Base-by-base conservation (phyloP, 768 basidiomycete species). In the Sarcomyxa edulis region DNA sequence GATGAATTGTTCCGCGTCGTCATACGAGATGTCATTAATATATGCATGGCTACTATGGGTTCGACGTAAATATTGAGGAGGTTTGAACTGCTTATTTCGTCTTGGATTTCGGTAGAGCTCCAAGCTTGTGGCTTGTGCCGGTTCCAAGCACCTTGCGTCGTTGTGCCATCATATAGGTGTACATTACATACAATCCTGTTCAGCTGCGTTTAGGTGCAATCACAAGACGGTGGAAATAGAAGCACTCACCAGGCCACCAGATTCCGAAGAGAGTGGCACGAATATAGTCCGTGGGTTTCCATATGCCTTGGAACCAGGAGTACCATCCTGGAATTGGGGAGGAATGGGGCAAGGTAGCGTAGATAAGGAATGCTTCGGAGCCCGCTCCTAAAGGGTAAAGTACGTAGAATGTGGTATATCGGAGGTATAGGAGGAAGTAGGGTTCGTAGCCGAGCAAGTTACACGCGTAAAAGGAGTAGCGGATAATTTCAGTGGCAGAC, bases 361-460 rank as follows among this genome's bases (percentile, higher is more conserved):
- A 81, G 53, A 81, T 84, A 40, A 95, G 71, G 55, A 84, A 76
- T 0, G 92, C 93, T 61, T 99, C 96, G 16, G 89, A 92, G 5
- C 76, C 74, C 1, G 96, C 95, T 31, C 96, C 96, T 16, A 92
- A 56, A 4, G 90, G 93, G 64, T 99, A 98, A n/a, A 97, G 74
- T 32, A 92, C 44, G 60, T 85, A 95, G 62, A 98, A 99, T 6
- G 90, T 77, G 14, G 92, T 87, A 71, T 98, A 99, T 39, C 95
- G 90, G 29, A 84, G 58, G 66, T 73, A 85, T 18, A 80, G 63
- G 29, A 89, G 72, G 11, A 59, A 22, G 15, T 71, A 59, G 7
- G 68, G 62, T 48, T 79, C 74, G 49, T 55, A 47, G 5, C 76
- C 76, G 28, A 87, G 45, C 4, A 95, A 71, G 29, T 66, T 69